phyloP scores from a whole-genome alignment of 192 early-diverging fungal genomes.

The Backusella luteola region DNA sequence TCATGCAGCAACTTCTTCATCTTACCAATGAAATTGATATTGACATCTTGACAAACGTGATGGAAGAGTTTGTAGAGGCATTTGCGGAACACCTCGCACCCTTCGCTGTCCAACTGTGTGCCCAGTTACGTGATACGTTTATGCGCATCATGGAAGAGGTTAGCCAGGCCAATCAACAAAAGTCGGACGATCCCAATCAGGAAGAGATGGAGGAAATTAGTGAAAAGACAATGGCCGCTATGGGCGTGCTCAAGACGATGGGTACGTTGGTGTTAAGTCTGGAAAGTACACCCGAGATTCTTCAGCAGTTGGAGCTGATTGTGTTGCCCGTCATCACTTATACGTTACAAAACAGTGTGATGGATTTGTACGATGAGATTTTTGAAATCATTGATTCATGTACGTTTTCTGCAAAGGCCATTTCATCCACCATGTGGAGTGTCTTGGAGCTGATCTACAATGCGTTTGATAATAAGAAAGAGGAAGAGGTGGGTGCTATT shows the following conservation, averaged over 20 bases:
- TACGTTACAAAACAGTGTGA: conserved; percentile 71
- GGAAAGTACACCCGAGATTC: conserved; percentile 77
- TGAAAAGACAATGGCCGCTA: conserved; percentile 87
- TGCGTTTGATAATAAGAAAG: conserved; percentile 55
- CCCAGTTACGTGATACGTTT: conserved; percentile 84
- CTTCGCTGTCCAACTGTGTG: conserved; percentile 86
- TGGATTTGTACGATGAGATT: conserved; percentile 81
- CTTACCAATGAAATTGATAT: conserved; percentile 93
- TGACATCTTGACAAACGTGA: conserved; percentile 79
- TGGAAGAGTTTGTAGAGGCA: conserved; percentile 90
- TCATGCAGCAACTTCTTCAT: conserved; percentile 84
- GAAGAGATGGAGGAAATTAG: conserved; percentile 57
- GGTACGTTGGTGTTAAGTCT: conserved; percentile 83
- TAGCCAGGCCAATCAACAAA: conserved; percentile 50
- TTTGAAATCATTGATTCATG: conserved; percentile 89
- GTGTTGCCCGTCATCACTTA: conserved; percentile 75
- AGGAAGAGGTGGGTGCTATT: conserved; percentile 44
- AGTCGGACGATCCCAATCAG: conserved; percentile 35
- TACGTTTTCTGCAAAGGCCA: conserved; percentile 78
- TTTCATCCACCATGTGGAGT: conserved; percentile 81
- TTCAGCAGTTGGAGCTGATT: conserved; percentile 76
- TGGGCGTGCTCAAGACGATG: conserved; percentile 89
- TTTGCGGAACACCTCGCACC: conserved; percentile 89
- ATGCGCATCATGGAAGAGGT: conserved; percentile 79
- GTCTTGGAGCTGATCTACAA: conserved; percentile 76